phyloP scores from a whole-genome alignment of 768 basidiomycete genomes.

The Boletus pseudo-olivaceus region DNA sequence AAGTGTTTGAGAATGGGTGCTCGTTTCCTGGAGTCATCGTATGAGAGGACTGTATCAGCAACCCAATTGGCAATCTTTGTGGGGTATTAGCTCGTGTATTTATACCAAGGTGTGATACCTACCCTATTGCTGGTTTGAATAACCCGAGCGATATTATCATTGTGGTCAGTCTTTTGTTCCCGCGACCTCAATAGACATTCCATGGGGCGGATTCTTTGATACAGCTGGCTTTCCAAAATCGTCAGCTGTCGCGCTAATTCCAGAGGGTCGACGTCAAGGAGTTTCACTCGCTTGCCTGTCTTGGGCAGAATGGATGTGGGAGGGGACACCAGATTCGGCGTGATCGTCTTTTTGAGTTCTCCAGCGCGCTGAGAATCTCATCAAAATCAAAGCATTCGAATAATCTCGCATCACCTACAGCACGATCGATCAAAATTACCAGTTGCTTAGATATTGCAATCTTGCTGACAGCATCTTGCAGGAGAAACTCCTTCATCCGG shows the following conservation, averaged over 20 bases:
- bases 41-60: constrained; percentile 72
- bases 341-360: constrained; percentile 54
- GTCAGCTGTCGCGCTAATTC: constrained; percentile 94
- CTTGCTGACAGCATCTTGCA: constrained; percentile 58
- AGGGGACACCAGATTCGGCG: constrained; percentile 53
- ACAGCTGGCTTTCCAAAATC: constrained; percentile 82
- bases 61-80: constrained; percentile 93
- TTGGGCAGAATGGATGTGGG: constrained; percentile 78
- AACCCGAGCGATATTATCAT: constrained; percentile 82
- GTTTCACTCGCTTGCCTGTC: constrained; percentile 65
- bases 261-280: constrained; percentile 82
- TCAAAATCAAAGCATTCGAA: constrained; percentile 10
- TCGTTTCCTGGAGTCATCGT: constrained; percentile 81
- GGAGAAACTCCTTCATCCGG: constrained; percentile 76
- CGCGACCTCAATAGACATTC: constrained; percentile 87
- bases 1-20: constrained; percentile 84
- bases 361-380: constrained; percentile 44
- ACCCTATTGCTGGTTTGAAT: constrained; percentile 89
- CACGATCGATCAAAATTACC: constrained; percentile 69
- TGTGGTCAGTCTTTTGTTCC: constrained; percentile 66
- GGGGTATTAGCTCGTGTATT: not conserved
- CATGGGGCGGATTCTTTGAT: constrained; percentile 82
- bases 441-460: constrained; percentile 75
- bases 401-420: constrained; percentile 47
- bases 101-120: constrained; percentile 18